Evolutionary conservation across 2,329 filamentous ascomycete genomes (phyloP), one percentile per base, ranked within the genome.

Genomic region (Hypoxylon sp.): DNA sequence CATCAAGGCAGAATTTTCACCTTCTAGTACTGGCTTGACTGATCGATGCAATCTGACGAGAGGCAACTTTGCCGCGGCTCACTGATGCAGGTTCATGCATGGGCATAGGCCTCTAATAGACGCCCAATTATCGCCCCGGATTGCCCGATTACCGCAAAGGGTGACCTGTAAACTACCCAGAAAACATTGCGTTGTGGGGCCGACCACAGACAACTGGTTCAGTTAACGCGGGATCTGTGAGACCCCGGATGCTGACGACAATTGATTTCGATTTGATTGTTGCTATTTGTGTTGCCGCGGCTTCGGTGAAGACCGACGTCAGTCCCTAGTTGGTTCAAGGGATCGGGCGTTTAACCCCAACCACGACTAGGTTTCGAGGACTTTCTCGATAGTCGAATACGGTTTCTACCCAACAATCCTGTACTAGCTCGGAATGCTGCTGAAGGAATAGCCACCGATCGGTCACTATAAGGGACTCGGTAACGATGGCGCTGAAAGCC

Each of bases 361-460:
- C 94, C 3, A 99, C 92, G 1, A 97, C 95, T 76, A 98, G 80
- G 80, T 99, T 98, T 69, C 96, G 86, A 52, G 96, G 96, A 78
- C 94, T 97, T 77, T 92, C 81, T 39, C 82, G 83, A 79, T 97
- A 98, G 72, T 97, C 94, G 82, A 98, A 98, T 3, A 98, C 94
- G 0, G 92, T 86, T 82, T 98, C 94, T 4, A 97, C 94, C 96
- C 96, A 99, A 66, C 90, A 92, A 71, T 92, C 87, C 71, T 87
- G 83, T 48, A 94, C 90, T 5, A 91, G 82, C 46, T 91, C 87
- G 54, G 82, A 76, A 73, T 97, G 92, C 81, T 99, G 95, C 64
- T 84, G 87, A 72, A 99, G 83, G 81, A 91, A 99, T 68, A 92
- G 83, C 92, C 94, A 99, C 50, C 96, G 87, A 83, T 99, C 96